These are phyloP conservation scores for Tuber brumale DNA, from an alignment of 495 filamentous ascomycete species.

Conservation along the genomic window DNA sequence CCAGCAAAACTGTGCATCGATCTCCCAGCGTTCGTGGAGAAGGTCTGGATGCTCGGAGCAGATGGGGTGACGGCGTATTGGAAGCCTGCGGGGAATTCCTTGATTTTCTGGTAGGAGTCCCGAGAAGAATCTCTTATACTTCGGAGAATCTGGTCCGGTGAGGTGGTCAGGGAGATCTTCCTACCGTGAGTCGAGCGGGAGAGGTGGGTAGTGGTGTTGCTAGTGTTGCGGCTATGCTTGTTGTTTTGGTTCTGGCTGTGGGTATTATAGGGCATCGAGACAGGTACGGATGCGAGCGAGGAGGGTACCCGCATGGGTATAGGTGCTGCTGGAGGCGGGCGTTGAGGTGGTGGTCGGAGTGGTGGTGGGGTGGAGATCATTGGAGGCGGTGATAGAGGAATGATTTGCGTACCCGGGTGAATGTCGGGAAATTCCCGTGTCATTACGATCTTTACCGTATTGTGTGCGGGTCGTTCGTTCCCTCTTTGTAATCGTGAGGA, in stretches of 20 bases:
- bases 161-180: neutral
- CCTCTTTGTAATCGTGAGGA: neutral
- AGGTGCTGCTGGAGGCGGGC: neutral
- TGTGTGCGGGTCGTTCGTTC: neutral
- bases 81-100: constrained; percentile 19
- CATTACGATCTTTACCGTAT: neutral
- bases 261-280: neutral
- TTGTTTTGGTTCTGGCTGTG: neutral
- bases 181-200: neutral
- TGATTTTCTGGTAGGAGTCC: constrained; percentile 31
- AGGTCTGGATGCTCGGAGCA: constrained; percentile 24
- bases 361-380: neutral
- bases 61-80: constrained; percentile 33
- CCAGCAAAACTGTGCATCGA: constrained; percentile 13
- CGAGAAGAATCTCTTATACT: constrained; percentile 23
- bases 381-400: neutral
- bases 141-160: constrained; percentile 22
- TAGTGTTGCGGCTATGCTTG: neutral
- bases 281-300: neutral
- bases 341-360: neutral
- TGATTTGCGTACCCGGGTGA: neutral
- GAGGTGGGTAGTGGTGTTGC: neutral
- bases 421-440: neutral
- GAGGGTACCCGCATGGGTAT: neutral
- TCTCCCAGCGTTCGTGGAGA: constrained; percentile 13